Conservation (phyloP, 495 filamentous ascomycete species). For the Penicillium coffeae region DNA sequence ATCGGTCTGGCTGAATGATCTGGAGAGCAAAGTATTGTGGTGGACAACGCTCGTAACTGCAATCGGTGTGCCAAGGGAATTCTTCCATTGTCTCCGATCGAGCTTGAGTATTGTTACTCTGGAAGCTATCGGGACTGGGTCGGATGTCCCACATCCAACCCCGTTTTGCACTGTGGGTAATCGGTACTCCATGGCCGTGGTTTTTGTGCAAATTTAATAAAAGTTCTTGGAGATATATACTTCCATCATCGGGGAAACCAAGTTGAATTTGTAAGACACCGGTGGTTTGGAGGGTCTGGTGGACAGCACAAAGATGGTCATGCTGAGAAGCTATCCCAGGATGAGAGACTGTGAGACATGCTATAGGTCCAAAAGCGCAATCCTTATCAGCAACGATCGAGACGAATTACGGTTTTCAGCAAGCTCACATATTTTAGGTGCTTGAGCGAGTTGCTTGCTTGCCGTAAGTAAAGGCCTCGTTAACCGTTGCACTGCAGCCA, state of each 20-base stretch:
- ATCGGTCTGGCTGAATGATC: conserved; percentile 31
- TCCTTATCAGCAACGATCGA: too few species aligned
- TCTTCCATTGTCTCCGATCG: conserved; percentile 32
- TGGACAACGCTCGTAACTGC: conserved; percentile 33
- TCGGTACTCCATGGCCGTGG: conserved; percentile 27
- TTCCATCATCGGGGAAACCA: conserved; percentile 20
- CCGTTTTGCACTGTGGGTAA: conserved; percentile 31
- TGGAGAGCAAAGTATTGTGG: conserved; percentile 40
- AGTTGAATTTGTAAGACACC: conserved; percentile 6
- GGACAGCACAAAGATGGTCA: too few species aligned
- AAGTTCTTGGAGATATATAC: conserved; percentile 26
- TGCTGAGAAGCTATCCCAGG: too few species aligned
- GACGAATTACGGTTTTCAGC: too few species aligned
- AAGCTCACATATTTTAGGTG: too few species aligned
- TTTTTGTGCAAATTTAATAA: conserved; percentile 23
- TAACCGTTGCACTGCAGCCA: too few species aligned
- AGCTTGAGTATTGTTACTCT: conserved; percentile 19
- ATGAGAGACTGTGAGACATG: too few species aligned
- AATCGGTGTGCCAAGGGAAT: conserved; percentile 45
- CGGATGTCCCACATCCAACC: conserved; percentile 39
- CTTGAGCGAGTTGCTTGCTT: too few species aligned
- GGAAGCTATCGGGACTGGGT: conserved; percentile 9
- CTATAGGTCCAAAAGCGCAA: too few species aligned
- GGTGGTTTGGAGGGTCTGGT: neutral
- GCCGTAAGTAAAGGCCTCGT: too few species aligned